These are phyloP conservation scores for Closterium sp. DNA, from an alignment of 139 green algal species.

Conservation along the genomic window DNA sequence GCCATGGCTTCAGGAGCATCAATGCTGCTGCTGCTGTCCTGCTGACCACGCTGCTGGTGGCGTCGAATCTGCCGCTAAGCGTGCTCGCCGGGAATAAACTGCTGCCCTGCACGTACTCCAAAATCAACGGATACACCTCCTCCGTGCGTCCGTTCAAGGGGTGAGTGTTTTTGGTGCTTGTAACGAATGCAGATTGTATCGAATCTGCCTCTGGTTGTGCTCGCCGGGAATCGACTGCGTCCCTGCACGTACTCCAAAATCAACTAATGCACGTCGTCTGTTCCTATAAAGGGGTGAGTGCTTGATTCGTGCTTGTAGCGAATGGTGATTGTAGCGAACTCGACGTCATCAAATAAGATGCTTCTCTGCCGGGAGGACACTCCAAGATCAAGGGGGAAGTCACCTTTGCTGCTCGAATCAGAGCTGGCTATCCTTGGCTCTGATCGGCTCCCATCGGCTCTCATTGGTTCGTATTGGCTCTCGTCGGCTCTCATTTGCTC, in stretches of 20 bases:
- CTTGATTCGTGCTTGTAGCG: neutral
- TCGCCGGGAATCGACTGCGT: too few relatives aligned
- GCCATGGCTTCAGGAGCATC: too few relatives aligned
- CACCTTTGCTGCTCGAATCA: neutral
- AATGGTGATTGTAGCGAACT: too few relatives aligned
- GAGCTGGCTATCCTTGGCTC: too few relatives aligned
- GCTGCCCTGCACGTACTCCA: neutral
- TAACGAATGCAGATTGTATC: neutral
- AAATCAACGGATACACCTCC: neutral
- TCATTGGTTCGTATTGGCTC: too few relatives aligned
- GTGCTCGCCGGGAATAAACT: neutral
- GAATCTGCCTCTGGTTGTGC: neutral
- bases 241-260: too few relatives aligned
- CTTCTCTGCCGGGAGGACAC: too few relatives aligned
- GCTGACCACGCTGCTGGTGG: neutral
- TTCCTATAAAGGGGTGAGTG: too few relatives aligned
- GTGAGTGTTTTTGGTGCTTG: neutral
- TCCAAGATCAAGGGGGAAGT: neutral
- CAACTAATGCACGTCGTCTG: too few relatives aligned
- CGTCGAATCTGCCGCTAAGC: neutral
- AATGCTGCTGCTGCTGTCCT: neutral
- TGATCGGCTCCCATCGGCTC: too few relatives aligned
- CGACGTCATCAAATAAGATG: neutral
- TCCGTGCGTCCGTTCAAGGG: neutral
- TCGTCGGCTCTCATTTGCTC: too few relatives aligned